Evolutionary conservation across 305 asterid species (phyloP).

Genomic region (Caryopteris hybrid): DNA sequence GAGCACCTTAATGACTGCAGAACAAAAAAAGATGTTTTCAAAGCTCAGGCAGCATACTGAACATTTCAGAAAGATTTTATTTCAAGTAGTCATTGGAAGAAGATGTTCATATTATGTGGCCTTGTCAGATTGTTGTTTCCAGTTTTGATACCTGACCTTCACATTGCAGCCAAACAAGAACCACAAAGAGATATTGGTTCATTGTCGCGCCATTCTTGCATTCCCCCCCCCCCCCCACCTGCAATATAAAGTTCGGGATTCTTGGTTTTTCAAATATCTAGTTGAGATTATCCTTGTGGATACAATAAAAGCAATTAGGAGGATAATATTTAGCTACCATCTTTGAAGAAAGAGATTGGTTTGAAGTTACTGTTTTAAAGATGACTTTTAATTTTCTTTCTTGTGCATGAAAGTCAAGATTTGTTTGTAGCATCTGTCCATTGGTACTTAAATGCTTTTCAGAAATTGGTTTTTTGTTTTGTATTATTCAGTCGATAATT

Average conservation of each 20-base stretch:
- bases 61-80: neutral
- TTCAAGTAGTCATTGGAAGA: neutral
- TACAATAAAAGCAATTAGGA: neutral
- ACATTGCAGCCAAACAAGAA: neutral
- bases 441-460: conserved; percentile 17
- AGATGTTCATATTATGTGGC: neutral
- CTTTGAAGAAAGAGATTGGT: conserved; percentile 9
- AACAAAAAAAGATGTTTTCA: neutral
- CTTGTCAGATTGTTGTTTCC: neutral
- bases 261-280: neutral
- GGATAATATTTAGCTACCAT: neutral
- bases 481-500: conserved; percentile 19
- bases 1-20: neutral
- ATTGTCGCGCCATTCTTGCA: neutral
- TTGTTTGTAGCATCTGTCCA: conserved; percentile 9
- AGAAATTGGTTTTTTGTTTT: neutral
- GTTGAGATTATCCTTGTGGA: neutral
- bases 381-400: conserved; percentile 5
- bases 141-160: conserved; percentile 1
- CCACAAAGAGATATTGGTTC: neutral
- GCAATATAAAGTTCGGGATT: neutral
- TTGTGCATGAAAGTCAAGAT: conserved; percentile 3
- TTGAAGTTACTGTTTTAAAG: conserved; percentile 1
- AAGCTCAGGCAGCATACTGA: neutral
- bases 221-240: neutral